Conservation (phyloP, 306 rosid genomes). For the Malus sieversii region DNA sequence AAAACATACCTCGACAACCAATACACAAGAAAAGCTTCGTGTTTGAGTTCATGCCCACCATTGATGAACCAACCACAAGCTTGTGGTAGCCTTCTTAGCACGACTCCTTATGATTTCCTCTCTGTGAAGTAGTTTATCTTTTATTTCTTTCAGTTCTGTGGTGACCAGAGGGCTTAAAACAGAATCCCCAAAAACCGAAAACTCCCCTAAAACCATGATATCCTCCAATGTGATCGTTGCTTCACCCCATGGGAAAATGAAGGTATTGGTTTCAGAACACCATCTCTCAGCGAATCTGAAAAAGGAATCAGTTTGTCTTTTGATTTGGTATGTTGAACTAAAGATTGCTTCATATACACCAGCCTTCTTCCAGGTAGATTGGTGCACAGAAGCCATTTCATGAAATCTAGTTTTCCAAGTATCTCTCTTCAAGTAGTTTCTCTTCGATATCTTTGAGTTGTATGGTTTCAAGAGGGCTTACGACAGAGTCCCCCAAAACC, state of each 20-base stretch:
- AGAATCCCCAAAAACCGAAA: conserved; percentile 18
- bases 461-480: too few species aligned
- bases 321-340: too few species aligned
- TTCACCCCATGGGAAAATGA: conserved; percentile 21
- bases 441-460: too few species aligned
- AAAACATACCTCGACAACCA: conserved; percentile 42
- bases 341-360: too few species aligned
- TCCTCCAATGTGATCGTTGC: conserved; percentile 15
- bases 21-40: conserved; percentile 36
- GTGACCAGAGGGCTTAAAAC: conserved; percentile 8
- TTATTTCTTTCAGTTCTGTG: conserved; percentile 17
- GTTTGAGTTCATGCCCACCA: conserved; percentile 41
- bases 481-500: too few species aligned
- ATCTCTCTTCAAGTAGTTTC: too few species aligned
- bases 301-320: too few species aligned
- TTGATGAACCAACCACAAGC: conserved; percentile 24
- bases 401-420: too few species aligned
- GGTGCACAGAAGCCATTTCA: too few species aligned
- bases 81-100: too few species aligned
- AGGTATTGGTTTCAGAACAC: conserved; percentile 14
- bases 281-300: conserved; percentile 10
- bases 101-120: not conserved
- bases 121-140: conserved; percentile 3
- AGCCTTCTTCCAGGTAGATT: too few species aligned
- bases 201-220: conserved; percentile 34